Evolutionary conservation across 768 basidiomycete species (phyloP).

Genomic region (Arthromyces matolae): DNA sequence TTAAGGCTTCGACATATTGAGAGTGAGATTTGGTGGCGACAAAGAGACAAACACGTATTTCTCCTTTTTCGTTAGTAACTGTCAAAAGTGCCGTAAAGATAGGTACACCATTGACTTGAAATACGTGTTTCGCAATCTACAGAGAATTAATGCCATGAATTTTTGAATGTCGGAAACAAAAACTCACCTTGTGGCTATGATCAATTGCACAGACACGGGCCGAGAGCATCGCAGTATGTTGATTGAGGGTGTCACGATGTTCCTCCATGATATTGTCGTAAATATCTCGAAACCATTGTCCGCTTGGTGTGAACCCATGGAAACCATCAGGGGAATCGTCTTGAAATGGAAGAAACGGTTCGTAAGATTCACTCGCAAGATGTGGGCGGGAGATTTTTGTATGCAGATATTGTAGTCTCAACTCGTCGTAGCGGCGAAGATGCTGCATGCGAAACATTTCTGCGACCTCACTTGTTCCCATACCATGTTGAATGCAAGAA

Average conservation of each 20-base stretch:
- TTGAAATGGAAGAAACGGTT: neutral
- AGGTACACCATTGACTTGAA: conserved; percentile 23
- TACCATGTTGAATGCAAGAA: conserved; percentile 18
- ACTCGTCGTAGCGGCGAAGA: conserved; percentile 15
- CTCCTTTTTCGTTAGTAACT: conserved; percentile 23
- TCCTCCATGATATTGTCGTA: conserved; percentile 22
- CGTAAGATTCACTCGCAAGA: neutral
- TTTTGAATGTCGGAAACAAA: neutral
- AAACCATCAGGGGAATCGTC: conserved; percentile 13
- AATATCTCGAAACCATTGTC: conserved; percentile 16
- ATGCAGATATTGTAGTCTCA: conserved; percentile 8
- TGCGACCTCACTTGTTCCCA: conserved; percentile 21
- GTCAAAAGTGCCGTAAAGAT: conserved; percentile 23
- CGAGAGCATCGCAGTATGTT: too few relatives aligned
- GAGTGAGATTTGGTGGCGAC: conserved; percentile 29
- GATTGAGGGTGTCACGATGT: too few relatives aligned
- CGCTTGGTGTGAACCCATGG: conserved; percentile 19
- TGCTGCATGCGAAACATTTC: too few relatives aligned
- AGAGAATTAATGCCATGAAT: neutral
- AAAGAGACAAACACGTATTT: conserved; percentile 20
- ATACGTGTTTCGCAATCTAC: conserved; percentile 24
- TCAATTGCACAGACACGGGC: conserved; percentile 9
- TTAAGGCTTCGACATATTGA: conserved; percentile 22
- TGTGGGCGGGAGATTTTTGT: conserved; percentile 1
- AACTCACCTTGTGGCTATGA: too few relatives aligned